Evolutionary conservation across 2,329 filamentous ascomycete species (phyloP).

Genomic region (Aspergillus texensis): DNA sequence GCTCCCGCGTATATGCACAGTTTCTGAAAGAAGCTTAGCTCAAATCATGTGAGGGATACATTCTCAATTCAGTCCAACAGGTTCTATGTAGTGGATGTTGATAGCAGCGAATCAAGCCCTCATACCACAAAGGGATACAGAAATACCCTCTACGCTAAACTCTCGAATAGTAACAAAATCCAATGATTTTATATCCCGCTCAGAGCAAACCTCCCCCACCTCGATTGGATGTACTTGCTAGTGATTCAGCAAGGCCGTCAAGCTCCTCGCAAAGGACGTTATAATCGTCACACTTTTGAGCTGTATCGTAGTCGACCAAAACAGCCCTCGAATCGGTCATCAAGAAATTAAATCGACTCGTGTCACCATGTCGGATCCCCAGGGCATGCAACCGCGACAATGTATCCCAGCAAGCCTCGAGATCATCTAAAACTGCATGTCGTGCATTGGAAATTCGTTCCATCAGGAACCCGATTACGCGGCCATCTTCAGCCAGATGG

Average conservation of each 20-base stretch:
- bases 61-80: too few relatives aligned
- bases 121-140: background rate
- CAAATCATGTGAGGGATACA: too few relatives aligned
- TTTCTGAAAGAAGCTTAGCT: too few relatives aligned
- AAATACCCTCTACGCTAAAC: background rate
- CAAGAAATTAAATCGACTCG: slow-evolving; percentile 34
- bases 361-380: slow-evolving; percentile 31
- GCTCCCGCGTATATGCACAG: too few relatives aligned
- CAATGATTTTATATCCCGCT: background rate
- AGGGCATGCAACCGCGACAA: slow-evolving; percentile 29
- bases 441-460: slow-evolving; percentile 30
- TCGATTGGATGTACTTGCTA: background rate
- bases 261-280: slow-evolving; percentile 21
- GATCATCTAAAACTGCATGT: slow-evolving; percentile 26
- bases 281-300: slow-evolving; percentile 26
- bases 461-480: slow-evolving; percentile 47
- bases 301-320: slow-evolving; percentile 33
- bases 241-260: slow-evolving; percentile 15
- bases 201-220: background rate
- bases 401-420: slow-evolving; percentile 22
- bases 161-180: background rate
- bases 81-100: background rate
- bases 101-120: background rate
- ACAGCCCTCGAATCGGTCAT: slow-evolving; percentile 22
- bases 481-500: slow-evolving; percentile 41